phyloP scores from a whole-genome alignment of 2,329 filamentous ascomycete species.

The Penicillium sp. region DNA sequence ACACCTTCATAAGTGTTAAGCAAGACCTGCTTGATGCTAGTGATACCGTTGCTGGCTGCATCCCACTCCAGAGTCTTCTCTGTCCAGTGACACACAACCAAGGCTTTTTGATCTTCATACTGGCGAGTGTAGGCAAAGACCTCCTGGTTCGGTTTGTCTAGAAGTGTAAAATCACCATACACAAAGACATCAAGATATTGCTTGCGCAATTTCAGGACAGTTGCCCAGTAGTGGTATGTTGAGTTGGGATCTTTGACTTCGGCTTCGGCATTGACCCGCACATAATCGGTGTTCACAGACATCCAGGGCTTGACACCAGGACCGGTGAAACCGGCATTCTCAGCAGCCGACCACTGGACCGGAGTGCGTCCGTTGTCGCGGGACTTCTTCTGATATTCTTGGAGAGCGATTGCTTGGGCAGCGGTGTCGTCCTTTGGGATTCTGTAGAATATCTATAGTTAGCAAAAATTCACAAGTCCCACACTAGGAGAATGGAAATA shows the following conservation, averaged over 20 bases:
- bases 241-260: constrained; percentile 45
- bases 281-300: constrained; percentile 64
- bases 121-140: constrained; percentile 58
- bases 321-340: constrained; percentile 65
- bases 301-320: constrained; percentile 64
- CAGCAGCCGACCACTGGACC: constrained; percentile 66
- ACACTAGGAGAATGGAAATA: constrained; percentile 25
- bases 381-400: constrained; percentile 43
- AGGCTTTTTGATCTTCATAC: constrained; percentile 33
- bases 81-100: constrained; percentile 42
- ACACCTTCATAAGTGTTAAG: constrained; percentile 34
- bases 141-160: constrained; percentile 53
- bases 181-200: constrained; percentile 62
- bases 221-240: constrained; percentile 62
- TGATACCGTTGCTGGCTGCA: constrained; percentile 29
- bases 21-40: constrained; percentile 29
- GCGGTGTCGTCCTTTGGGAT: constrained; percentile 33
- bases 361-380: constrained; percentile 70
- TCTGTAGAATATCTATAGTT: constrained; percentile 20
- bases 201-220: constrained; percentile 61
- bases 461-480: neutral
- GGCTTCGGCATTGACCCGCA: constrained; percentile 60
- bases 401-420: constrained; percentile 30
- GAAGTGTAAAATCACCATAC: constrained; percentile 62
- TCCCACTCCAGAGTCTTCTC: constrained; percentile 35